These are phyloP conservation scores for Massarina eburnea DNA, from an alignment of 2,329 filamentous ascomycete genomes.

Conservation along the genomic window DNA sequence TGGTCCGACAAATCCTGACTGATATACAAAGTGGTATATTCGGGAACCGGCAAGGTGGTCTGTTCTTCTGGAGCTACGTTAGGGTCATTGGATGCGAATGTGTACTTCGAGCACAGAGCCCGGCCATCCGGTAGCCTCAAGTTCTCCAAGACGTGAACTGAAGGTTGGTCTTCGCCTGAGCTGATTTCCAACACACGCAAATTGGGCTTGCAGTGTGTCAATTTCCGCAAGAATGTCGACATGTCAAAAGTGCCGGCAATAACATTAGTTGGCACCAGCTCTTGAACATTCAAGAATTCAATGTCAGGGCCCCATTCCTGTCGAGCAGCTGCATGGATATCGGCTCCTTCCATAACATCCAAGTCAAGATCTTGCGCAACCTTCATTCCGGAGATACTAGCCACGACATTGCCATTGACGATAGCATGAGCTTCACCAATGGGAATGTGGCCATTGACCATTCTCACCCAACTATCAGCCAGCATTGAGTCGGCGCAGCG, in stretches of 20 bases:
- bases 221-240: background rate
- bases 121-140: background rate
- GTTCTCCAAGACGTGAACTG: slow-evolving; percentile 2
- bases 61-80: too few relatives aligned
- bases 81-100: slow-evolving; percentile 1
- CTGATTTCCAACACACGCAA: slow-evolving; percentile 5
- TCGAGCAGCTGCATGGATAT: background rate
- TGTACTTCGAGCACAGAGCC: background rate
- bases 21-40: slow-evolving; percentile 9
- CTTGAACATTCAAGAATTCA: background rate
- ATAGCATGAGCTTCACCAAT: background rate
- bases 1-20: slow-evolving; percentile 8
- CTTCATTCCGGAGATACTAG: too few relatives aligned
- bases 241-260: background rate
- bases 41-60: background rate
- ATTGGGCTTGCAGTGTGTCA: background rate
- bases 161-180: slow-evolving; percentile 7
- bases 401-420: slow-evolving; percentile 1
- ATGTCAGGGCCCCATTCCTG: background rate
- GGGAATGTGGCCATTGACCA: background rate
- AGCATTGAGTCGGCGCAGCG: background rate
- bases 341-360: background rate
- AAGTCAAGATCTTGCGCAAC: too few relatives aligned
- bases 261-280: background rate
- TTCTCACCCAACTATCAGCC: background rate